Evolutionary conservation across 768 basidiomycete species (phyloP).

Genomic region (Suillus bovinus): DNA sequence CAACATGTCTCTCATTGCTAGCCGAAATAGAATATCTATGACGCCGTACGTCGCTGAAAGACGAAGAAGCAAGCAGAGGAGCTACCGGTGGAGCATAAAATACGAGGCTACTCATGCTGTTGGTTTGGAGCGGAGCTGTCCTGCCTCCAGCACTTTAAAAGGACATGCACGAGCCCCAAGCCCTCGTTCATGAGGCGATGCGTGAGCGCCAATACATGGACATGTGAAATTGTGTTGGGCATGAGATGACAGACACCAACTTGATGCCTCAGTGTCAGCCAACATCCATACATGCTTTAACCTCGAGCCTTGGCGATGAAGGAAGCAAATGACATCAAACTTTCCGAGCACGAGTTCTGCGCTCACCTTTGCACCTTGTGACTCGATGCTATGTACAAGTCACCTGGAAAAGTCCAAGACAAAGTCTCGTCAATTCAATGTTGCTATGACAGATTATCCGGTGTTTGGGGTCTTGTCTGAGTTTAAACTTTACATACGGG

Average conservation of each 20-base stretch:
- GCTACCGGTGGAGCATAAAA: slow-evolving; percentile 7
- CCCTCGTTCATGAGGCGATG: neutral
- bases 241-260: neutral
- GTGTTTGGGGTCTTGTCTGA: slow-evolving; percentile 9
- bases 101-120: neutral
- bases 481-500: slow-evolving; percentile 5
- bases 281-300: neutral
- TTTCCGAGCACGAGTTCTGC: neutral
- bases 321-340: neutral
- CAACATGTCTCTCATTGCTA: neutral
- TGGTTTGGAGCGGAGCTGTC: neutral
- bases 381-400: neutral
- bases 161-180: neutral
- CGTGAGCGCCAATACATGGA: neutral
- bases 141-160: neutral
- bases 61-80: neutral
- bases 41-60: neutral
- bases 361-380: neutral
- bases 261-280: neutral
- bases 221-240: neutral
- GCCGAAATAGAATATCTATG: neutral
- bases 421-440: neutral
- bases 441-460: neutral
- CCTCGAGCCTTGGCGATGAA: neutral
- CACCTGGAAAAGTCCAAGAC: neutral